phyloP scores from a whole-genome alignment of 1,139 yeast species.

The Yamadazyma spencermartinsiae region DNA sequence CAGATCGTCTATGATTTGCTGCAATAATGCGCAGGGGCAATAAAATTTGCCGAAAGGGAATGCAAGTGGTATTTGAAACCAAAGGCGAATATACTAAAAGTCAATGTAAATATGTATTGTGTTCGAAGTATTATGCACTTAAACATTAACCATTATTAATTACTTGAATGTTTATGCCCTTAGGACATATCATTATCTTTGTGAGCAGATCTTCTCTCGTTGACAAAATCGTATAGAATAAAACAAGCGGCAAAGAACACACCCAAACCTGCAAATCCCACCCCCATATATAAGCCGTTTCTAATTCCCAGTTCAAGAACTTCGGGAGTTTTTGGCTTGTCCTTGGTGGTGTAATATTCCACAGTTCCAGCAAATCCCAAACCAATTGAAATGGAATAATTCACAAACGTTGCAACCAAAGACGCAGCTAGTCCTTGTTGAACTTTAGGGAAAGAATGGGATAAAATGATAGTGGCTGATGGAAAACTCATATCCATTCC shows the following conservation, averaged over 20 bases:
- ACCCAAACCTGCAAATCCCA: conserved; percentile 54
- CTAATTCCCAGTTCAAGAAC: conserved; percentile 37
- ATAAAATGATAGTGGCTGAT: conserved; percentile 54
- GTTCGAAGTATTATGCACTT: too few relatives aligned
- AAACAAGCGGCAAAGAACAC: conserved; percentile 27
- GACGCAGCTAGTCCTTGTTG: conserved; percentile 71
- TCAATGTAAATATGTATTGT: too few relatives aligned
- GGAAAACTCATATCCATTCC: conserved; percentile 73
- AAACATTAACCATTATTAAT: too few relatives aligned
- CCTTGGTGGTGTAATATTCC: conserved; percentile 42
- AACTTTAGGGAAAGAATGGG: conserved; percentile 49
- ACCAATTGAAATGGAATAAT: conserved; percentile 63
- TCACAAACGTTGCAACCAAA: conserved; percentile 58
- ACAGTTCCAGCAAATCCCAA: conserved; percentile 67
- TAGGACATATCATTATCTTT: too few relatives aligned
- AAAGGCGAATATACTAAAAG: background rate
- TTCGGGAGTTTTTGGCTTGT: conserved; percentile 22
- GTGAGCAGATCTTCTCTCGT: background rate
- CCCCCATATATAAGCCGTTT: conserved; percentile 48
- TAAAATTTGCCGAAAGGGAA: too few relatives aligned
- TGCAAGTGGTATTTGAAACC: too few relatives aligned
- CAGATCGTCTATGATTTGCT: background rate
- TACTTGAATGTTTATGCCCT: too few relatives aligned
- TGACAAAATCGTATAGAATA: conserved; percentile 12
- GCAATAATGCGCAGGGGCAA: background rate